A percentile compares a stretch with the other conserved stretches of the same genome.
Evolutionary conservation across 176 grass and related monocot species (phyloP).

Genomic region (Carex littledalei): DNA sequence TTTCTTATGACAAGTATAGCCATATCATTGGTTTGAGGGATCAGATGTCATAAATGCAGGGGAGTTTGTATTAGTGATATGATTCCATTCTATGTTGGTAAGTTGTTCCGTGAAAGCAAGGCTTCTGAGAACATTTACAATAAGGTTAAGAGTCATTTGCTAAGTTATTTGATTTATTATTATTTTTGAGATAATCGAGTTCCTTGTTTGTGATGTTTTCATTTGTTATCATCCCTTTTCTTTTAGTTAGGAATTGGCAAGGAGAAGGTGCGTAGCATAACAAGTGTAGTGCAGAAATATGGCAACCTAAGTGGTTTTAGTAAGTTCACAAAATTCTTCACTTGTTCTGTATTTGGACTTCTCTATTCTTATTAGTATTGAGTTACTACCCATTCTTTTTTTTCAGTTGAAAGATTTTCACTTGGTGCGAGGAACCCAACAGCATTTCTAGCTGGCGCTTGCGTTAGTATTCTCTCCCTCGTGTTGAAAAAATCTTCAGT

Average conservation of each 20-base stretch:
- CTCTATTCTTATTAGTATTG: conserved; percentile 14
- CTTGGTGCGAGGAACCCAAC: conserved; percentile 71
- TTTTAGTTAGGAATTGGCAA: conserved; percentile 81
- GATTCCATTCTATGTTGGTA: conserved; percentile 77
- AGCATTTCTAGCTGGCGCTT: conserved; percentile 76
- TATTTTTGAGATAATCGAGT: neutral
- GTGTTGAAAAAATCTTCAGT: conserved; percentile 1
- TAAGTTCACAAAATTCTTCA: conserved; percentile 31
- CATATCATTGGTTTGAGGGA: neutral
- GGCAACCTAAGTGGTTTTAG: conserved; percentile 86
- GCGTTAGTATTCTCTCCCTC: conserved; percentile 38
- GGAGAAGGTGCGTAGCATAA: conserved; percentile 54
- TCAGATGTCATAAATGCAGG: conserved; percentile 35
- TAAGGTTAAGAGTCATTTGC: conserved; percentile 44
- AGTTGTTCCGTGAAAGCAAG: conserved; percentile 63
- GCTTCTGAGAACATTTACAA: conserved; percentile 63
- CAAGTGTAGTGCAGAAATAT: conserved; percentile 56
- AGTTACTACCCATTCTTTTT: neutral
- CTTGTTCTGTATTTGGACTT: conserved; percentile 1
- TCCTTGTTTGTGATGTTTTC: neutral
- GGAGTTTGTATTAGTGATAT: conserved; percentile 90
- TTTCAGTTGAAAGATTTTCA: conserved; percentile 76
- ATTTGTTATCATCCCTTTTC: conserved; percentile 11
- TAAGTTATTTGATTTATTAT: neutral
- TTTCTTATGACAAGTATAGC: neutral